A percentile compares a stretch with the other conserved stretches of the same genome.
Evolutionary conservation across 1,284 basidiomycete genomes (phyloP).

Genomic region (Malassezia furfur): DNA sequence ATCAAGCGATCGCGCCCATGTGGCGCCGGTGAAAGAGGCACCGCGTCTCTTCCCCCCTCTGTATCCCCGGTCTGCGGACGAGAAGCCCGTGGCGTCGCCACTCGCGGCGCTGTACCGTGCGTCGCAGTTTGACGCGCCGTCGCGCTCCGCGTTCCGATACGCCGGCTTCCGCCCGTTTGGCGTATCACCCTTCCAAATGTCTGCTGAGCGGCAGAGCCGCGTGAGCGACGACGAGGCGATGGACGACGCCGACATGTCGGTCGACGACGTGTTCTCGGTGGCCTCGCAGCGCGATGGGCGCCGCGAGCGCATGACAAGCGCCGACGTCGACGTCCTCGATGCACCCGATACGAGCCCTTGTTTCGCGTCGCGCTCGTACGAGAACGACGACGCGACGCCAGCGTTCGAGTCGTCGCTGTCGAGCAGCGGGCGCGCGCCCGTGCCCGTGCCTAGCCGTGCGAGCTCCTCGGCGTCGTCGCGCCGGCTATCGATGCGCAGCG

Average conservation of each 20-base stretch:
- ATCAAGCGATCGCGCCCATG: background rate
- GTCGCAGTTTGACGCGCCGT: background rate
- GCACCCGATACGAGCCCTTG: constrained; percentile 14
- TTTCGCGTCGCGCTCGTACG: constrained; percentile 27
- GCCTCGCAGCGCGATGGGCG: constrained; percentile 23
- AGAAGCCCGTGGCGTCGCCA: background rate
- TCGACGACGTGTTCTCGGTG: constrained; percentile 23
- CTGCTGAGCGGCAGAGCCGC: constrained; percentile 8
- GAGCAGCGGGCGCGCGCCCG: background rate
- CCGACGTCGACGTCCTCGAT: constrained; percentile 11
- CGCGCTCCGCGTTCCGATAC: background rate
- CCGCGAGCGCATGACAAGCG: constrained; percentile 15
- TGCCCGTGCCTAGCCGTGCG: background rate
- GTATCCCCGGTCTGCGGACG: background rate
- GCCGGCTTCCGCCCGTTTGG: constrained; percentile 8
- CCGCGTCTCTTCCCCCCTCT: background rate
- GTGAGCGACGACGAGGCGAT: background rate
- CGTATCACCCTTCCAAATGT: constrained; percentile 9
- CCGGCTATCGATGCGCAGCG: constrained; percentile 11
- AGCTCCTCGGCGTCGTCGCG: constrained; percentile 7
- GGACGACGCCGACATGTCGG: constrained; percentile 22
- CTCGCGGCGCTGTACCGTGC: background rate
- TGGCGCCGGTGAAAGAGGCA: background rate
- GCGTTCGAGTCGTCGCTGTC: constrained; percentile 6
- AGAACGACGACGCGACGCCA: constrained; percentile 17